These are phyloP conservation scores for Aureobasidium sp. DNA, from an alignment of 2,329 filamentous ascomycete species.

Conservation along the genomic window DNA sequence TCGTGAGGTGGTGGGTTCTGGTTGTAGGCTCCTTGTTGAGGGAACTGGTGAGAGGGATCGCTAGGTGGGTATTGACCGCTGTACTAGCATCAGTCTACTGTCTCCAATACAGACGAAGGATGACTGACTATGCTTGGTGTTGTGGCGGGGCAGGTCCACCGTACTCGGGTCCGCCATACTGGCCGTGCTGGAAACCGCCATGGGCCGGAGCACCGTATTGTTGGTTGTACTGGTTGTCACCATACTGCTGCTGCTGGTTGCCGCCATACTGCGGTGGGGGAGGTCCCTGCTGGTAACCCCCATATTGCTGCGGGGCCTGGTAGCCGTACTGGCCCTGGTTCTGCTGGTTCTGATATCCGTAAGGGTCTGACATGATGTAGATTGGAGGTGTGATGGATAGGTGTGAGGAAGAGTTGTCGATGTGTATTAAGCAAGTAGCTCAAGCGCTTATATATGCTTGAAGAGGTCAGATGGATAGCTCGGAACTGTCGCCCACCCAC, in stretches of 20 bases:
- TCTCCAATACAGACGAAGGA: slow-evolving; percentile 23
- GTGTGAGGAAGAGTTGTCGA: not conserved
- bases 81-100: slow-evolving; percentile 5
- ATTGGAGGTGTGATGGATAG: not conserved
- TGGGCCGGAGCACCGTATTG: slow-evolving; percentile 36
- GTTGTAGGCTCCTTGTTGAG: slow-evolving; percentile 36
- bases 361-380: slow-evolving; percentile 46
- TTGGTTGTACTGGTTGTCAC: slow-evolving; percentile 20
- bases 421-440: not conserved
- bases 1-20: slow-evolving; percentile 32
- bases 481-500: not conserved
- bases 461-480: slow-evolving; percentile 8
- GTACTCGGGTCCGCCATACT: slow-evolving; percentile 26
- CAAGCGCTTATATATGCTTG: not conserved
- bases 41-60: slow-evolving; percentile 20
- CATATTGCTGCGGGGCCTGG: slow-evolving; percentile 16
- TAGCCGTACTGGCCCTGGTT: slow-evolving; percentile 18
- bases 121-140: slow-evolving; percentile 25
- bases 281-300: slow-evolving; percentile 18
- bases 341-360: slow-evolving; percentile 36
- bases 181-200: slow-evolving; percentile 45
- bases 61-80: slow-evolving; percentile 25
- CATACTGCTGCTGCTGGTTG: slow-evolving; percentile 20
- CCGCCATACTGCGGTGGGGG: slow-evolving; percentile 17
- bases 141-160: slow-evolving; percentile 29